Conservation (phyloP, 768 basidiomycete genomes). For the Macrolepiota dolichaula region DNA sequence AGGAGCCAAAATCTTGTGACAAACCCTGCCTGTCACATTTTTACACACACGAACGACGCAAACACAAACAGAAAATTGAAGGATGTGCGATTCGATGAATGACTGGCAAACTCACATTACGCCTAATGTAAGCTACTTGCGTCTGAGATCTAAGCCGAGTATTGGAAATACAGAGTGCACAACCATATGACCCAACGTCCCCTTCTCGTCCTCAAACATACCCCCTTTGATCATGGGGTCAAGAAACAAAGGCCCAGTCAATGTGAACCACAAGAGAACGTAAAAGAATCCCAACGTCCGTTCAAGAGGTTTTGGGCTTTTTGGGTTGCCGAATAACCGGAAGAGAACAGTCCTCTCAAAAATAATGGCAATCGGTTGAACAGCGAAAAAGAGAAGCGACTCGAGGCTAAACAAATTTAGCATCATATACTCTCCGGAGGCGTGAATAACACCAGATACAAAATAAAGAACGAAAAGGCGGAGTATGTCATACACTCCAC, state of each 20-base stretch:
- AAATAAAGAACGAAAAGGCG: conserved; percentile 32
- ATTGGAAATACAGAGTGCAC: not conserved
- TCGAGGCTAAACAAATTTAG: conserved; percentile 11
- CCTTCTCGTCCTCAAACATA: not conserved
- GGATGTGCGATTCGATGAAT: too few relatives aligned
- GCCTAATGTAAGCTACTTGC: not conserved
- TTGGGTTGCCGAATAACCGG: conserved; percentile 9
- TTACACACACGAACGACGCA: too few relatives aligned
- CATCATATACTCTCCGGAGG: conserved; percentile 26
- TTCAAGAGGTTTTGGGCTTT: conserved; percentile 3
- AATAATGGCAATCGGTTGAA: conserved; percentile 30
- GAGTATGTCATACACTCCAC: conserved; percentile 19
- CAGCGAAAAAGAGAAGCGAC: conserved; percentile 18
- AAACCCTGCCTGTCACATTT: too few relatives aligned
- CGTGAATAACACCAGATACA: conserved; percentile 32
- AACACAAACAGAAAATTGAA: too few relatives aligned
- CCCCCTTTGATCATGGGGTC: conserved; percentile 17
- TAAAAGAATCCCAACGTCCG: conserved; percentile 22
- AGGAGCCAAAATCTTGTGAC: too few relatives aligned
- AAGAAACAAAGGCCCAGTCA: conserved; percentile 9
- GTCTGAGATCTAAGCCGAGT: not conserved
- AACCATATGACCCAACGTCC: not conserved
- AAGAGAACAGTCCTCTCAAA: conserved; percentile 27
- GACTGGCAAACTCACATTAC: too few relatives aligned
- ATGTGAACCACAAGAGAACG: conserved; percentile 25